Evolutionary conservation across 108 stramenopile species (phyloP).

Genomic region (Schizochytrium sp.): DNA sequence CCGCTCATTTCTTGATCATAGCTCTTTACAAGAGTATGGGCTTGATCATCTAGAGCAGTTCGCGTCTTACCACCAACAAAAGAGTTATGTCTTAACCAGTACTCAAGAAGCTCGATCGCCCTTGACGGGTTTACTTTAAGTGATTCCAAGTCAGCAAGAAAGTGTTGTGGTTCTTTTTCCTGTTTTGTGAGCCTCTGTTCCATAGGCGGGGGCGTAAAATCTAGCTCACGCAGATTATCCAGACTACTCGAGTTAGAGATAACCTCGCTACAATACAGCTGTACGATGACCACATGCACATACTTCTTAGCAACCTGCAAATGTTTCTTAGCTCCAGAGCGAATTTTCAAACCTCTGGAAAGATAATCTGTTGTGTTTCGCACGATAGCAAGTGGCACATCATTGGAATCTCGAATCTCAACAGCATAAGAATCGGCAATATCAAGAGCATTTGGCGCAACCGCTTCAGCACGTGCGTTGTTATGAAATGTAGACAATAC

Average conservation of each 20-base stretch:
- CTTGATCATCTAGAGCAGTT: neutral
- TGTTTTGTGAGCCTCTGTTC: neutral
- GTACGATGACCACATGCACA: constrained; percentile 26
- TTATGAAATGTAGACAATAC: neutral
- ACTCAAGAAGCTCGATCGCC: neutral
- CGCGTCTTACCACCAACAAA: neutral
- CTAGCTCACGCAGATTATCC: neutral
- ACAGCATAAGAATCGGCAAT: neutral
- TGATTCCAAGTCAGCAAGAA: neutral
- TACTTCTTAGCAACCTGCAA: constrained; percentile 25
- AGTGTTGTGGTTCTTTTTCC: neutral
- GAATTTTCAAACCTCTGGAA: neutral
- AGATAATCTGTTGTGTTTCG: neutral
- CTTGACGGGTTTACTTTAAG: too few relatives aligned
- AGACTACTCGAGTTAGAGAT: too few relatives aligned
- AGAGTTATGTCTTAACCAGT: constrained; percentile 5
- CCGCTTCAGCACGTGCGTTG: neutral
- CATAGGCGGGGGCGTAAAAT: neutral
- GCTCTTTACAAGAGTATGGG: neutral
- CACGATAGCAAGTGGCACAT: neutral
- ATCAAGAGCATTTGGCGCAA: neutral
- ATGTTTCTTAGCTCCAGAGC: constrained; percentile 4
- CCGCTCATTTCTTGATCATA: neutral
- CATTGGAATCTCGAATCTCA: neutral
- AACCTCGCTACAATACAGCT: neutral